phyloP scores from a whole-genome alignment of 495 filamentous ascomycete genomes.

The Choiromyces venosus region DNA sequence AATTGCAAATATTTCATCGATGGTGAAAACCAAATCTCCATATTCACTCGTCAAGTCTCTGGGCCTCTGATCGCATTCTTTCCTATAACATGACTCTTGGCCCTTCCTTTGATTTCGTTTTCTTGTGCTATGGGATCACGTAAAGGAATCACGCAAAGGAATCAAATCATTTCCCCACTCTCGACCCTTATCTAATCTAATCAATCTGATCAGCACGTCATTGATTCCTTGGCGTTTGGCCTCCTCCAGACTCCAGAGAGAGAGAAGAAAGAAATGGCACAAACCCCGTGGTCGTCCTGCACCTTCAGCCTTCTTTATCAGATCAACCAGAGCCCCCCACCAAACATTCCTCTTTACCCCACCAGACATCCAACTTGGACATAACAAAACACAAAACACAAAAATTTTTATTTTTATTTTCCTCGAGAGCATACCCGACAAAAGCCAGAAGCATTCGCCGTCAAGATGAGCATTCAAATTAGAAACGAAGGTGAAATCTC shows the following conservation, averaged over 20 bases:
- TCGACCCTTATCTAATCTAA: not conserved
- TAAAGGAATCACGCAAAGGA: no score
- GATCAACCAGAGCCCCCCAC: not conserved
- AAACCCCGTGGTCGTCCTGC: not conserved
- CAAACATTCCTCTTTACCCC: not conserved
- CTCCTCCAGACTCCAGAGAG: no score
- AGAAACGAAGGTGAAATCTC: slow-evolving; percentile 62
- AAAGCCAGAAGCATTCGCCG: not conserved
- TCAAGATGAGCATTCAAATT: slow-evolving; percentile 48
- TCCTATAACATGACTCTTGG: not conserved
- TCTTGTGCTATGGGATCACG: no score
- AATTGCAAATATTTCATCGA: not conserved
- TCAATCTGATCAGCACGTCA: not conserved
- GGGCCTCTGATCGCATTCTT: not conserved
- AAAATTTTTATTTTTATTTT: no score
- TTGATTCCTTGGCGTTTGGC: not conserved
- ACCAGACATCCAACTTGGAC: not conserved
- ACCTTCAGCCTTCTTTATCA: not conserved
- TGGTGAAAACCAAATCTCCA: not conserved
- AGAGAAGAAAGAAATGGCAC: not conserved
- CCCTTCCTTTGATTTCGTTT: no score
- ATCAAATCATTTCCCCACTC: not conserved
- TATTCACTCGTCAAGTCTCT: not conserved
- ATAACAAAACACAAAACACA: not conserved
- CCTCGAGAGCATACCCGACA: not conserved